Evolutionary conservation across 352 stramenopile species (phyloP).

Genomic region (Pythium rhizo-oryzae): DNA sequence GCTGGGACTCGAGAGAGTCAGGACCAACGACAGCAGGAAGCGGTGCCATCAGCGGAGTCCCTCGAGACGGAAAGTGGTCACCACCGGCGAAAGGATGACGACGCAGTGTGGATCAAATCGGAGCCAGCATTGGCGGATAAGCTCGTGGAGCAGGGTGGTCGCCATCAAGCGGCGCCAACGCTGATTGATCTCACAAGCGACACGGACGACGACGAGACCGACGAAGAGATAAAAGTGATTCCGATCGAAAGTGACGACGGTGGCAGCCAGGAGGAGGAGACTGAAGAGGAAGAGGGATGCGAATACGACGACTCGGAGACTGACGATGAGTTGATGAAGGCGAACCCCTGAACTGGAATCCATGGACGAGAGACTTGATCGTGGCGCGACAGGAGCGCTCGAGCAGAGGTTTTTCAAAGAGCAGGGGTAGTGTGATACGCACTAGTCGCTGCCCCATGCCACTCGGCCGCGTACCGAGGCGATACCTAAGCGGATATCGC

Average conservation of each 20-base stretch:
- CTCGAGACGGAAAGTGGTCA: background rate
- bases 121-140: background rate
- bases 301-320: conserved; percentile 6
- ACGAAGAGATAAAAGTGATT: background rate
- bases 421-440: too few relatives aligned
- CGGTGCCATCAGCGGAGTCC: background rate
- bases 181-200: background rate
- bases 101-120: background rate
- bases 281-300: background rate
- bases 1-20: background rate
- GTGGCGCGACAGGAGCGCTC: too few relatives aligned
- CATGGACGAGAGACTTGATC: background rate
- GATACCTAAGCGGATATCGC: too few relatives aligned
- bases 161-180: background rate
- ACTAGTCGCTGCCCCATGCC: too few relatives aligned
- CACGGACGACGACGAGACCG: background rate
- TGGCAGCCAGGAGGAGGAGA: background rate
- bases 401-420: too few relatives aligned
- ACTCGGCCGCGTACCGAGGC: too few relatives aligned
- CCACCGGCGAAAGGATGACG: background rate
- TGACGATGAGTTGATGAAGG: background rate
- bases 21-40: background rate
- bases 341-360: background rate
- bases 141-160: background rate
- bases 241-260: background rate